Evolutionary conservation across 352 stramenopile genomes (phyloP).

Genomic region (Globisporangium ultimum): DNA sequence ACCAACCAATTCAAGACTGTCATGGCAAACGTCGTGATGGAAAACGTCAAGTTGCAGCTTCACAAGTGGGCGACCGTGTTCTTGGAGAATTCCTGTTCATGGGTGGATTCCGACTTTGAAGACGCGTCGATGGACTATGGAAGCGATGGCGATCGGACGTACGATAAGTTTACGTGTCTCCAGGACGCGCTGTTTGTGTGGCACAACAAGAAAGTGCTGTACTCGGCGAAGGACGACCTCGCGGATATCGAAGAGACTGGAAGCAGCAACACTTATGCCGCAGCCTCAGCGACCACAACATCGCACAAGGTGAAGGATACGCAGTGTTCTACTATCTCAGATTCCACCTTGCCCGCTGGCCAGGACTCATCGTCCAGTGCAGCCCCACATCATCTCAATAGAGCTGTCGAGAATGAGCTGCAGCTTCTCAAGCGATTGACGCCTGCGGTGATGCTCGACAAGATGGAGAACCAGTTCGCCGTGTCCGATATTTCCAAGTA

Average conservation of each 20-base stretch:
- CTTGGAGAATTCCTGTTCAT: constrained; percentile 51
- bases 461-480: constrained; percentile 35
- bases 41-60: constrained; percentile 67
- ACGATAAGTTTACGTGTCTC: constrained; percentile 82
- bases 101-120: constrained; percentile 53
- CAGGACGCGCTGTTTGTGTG: constrained; percentile 74
- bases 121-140: constrained; percentile 36
- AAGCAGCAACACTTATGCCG: not conserved
- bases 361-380: not conserved
- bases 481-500: constrained; percentile 25
- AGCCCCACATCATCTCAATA: not conserved
- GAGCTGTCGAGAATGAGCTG: constrained; percentile 18
- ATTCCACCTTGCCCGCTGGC: not conserved
- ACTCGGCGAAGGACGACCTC: constrained; percentile 47
- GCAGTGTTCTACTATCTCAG: no score
- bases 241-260: constrained; percentile 4
- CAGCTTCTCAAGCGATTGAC: constrained; percentile 36
- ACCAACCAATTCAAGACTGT: constrained; percentile 62
- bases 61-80: constrained; percentile 80
- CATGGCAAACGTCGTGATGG: constrained; percentile 37
- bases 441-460: constrained; percentile 35
- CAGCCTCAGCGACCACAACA: not conserved
- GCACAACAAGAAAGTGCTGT: constrained; percentile 58
- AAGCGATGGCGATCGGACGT: constrained; percentile 45
- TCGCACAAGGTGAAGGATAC: not conserved